Evolutionary conservation across 495 filamentous ascomycete genomes (phyloP).

Genomic region (Friedmanniomyces endolithicus): DNA sequence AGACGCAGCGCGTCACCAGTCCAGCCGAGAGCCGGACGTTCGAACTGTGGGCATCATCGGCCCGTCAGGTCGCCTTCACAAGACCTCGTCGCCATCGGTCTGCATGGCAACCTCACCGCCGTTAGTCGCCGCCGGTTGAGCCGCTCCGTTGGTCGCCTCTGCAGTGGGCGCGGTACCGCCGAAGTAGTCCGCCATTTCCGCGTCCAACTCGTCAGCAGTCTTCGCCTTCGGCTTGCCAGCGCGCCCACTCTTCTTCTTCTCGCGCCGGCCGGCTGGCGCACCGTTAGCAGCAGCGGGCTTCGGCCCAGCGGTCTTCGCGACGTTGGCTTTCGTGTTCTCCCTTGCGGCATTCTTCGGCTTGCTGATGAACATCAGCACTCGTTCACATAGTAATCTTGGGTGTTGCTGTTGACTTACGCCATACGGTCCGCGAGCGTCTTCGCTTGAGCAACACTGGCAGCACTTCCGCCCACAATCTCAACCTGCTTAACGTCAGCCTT

Average conservation of each 20-base stretch:
- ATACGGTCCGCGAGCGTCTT: conserved; percentile 75
- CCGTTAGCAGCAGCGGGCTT: conserved; percentile 36
- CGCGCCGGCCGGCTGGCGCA: conserved; percentile 47
- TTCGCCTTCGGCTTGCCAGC: conserved; percentile 64
- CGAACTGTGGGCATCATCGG: neutral
- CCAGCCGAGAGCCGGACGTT: conserved; percentile 5
- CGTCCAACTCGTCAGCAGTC: conserved; percentile 82
- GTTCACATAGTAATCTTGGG: neutral
- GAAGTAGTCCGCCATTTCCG: conserved; percentile 91
- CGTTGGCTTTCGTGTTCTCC: conserved; percentile 5
- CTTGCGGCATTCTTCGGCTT: conserved; percentile 13
- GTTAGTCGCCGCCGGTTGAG: conserved; percentile 11
- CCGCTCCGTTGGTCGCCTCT: neutral
- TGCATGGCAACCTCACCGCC: conserved; percentile 24
- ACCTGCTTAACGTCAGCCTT: conserved; percentile 41
- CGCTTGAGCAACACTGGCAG: conserved; percentile 48
- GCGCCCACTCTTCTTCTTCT: conserved; percentile 34
- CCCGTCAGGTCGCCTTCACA: conserved; percentile 2
- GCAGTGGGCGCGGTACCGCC: conserved; percentile 27
- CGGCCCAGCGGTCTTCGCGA: conserved; percentile 21
- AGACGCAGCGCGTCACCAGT: neutral
- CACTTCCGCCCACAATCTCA: conserved; percentile 68
- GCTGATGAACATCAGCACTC: neutral
- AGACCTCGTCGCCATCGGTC: conserved; percentile 16
- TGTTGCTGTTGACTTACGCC: conserved; percentile 39